Evolutionary conservation across 1,139 yeast genomes (phyloP).

Genomic region (Meyerozyma athensensis): DNA sequence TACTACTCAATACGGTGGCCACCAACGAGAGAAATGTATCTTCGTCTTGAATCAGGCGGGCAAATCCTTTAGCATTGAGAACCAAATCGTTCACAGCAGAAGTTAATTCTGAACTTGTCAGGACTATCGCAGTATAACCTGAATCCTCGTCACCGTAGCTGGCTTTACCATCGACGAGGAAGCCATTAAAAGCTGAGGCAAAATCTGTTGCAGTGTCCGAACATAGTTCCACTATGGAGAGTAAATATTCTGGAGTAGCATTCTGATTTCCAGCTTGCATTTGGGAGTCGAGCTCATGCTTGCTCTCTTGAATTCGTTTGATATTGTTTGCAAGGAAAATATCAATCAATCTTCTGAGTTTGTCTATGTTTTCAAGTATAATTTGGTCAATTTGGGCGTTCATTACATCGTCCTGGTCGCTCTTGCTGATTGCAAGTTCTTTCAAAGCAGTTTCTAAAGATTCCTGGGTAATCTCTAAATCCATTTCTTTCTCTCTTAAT

Average conservation of each 20-base stretch:
- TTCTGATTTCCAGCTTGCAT: conserved; percentile 82
- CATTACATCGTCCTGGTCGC: conserved; percentile 49
- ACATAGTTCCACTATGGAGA: conserved; percentile 68
- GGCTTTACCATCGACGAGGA: conserved; percentile 70
- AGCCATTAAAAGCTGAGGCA: conserved; percentile 72
- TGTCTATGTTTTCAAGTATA: conserved; percentile 44
- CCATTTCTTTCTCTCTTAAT: conserved; percentile 69
- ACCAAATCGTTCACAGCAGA: conserved; percentile 62
- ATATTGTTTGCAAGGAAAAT: conserved; percentile 67
- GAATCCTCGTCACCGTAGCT: conserved; percentile 56
- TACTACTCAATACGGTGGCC: conserved; percentile 53
- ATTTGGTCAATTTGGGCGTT: conserved; percentile 59
- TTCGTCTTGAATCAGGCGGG: conserved; percentile 48
- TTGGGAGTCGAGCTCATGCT: conserved; percentile 70
- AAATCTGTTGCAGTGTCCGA: conserved; percentile 76
- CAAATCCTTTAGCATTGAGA: conserved; percentile 66
- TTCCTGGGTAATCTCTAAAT: conserved; percentile 74
- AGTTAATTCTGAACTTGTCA: conserved; percentile 64
- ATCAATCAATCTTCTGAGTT: conserved; percentile 60
- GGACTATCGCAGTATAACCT: conserved; percentile 51
- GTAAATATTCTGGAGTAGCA: conserved; percentile 67
- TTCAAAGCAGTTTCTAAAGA: conserved; percentile 70
- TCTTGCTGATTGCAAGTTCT: conserved; percentile 54
- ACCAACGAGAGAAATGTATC: conserved; percentile 49
- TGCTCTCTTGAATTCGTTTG: conserved; percentile 67